Base-by-base conservation (phyloP, 2,329 filamentous ascomycete species). In the Fusarium lyarnte region DNA sequence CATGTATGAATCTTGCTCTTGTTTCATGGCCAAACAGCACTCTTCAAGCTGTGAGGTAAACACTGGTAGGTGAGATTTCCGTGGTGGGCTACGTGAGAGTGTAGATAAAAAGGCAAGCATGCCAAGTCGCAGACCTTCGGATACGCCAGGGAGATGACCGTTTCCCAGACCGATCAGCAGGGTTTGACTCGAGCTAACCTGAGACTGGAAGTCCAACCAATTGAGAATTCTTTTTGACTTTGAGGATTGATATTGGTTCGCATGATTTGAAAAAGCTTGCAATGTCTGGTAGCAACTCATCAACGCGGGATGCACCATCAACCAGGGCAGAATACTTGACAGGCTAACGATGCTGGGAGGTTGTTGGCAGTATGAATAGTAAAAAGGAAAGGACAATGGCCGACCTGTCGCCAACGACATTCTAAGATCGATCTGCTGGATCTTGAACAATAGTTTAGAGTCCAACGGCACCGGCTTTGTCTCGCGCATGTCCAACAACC, bases 401-500 rank as follows among this genome's bases (percentile, higher is more conserved):
- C 2, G 21, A 5, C 43, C 42, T 1, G 38, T 58, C 8, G 63
- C 63, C 14, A 66, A 14, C 1, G 63, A 14, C 27, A 25, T 27
- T 11, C 63, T 66, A 1, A 66, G 14, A 6, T 66, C 63, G 8
- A 66, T 21, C 27, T 66, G 63, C 11, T 66, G 63, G 6, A 66
- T 59, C 33, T 66, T 66, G 2, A 59, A 66, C 1, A 66, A 5
- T 4, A 66, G 27, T 17, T 66, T 65, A 5, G 42, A 39, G 9
- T 66, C 63, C 19, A 43, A 8, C 3, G 27, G 21, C 12, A 35
- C 31, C 0, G 29, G 27, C 3, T 39, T 46, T 0, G n/a, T 57
- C 21, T 46, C 39, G 1, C 31, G 39, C 6, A 57, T 3, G 25
- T 51, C 38, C 27, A 58, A 10, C 1, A 66, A 17, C 2, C 12